Conservation (phyloP, 2,329 filamentous ascomycete genomes). For the Penicillium sp. region DNA sequence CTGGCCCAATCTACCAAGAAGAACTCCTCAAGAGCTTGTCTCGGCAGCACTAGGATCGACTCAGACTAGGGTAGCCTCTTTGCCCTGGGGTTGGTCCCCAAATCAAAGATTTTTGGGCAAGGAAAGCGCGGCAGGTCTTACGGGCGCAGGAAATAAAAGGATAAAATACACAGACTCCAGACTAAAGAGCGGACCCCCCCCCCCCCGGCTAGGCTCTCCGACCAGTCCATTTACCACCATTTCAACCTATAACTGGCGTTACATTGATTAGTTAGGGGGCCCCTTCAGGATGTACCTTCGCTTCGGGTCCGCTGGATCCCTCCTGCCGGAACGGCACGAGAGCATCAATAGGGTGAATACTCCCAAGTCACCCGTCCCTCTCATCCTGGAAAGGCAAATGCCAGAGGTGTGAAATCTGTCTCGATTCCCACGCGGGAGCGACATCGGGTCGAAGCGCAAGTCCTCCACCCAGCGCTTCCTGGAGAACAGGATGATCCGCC, state of each 20-base stretch:
- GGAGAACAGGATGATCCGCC: conserved; percentile 9
- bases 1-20: background rate
- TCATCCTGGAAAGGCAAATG: background rate
- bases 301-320: background rate
- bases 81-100: background rate
- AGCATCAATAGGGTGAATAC: background rate
- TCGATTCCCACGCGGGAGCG: no score
- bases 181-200: background rate
- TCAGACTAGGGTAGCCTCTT: background rate
- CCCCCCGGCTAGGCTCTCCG: background rate
- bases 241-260: background rate
- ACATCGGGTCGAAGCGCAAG: conserved; percentile 13
- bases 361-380: background rate
- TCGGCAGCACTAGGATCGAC: background rate
- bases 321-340: conserved; percentile 1
- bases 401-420: no score
- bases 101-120: background rate
- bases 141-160: background rate
- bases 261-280: background rate
- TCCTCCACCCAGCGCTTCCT: background rate
- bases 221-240: background rate
- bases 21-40: background rate
- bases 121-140: conserved; percentile 14
- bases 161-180: background rate
- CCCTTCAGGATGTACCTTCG: background rate